Percentiles rank a stretch among this genome's conserved stretches.
Conservation (phyloP, 345 rosid genomes). For the Cardamine chenopodiifolia region DNA sequence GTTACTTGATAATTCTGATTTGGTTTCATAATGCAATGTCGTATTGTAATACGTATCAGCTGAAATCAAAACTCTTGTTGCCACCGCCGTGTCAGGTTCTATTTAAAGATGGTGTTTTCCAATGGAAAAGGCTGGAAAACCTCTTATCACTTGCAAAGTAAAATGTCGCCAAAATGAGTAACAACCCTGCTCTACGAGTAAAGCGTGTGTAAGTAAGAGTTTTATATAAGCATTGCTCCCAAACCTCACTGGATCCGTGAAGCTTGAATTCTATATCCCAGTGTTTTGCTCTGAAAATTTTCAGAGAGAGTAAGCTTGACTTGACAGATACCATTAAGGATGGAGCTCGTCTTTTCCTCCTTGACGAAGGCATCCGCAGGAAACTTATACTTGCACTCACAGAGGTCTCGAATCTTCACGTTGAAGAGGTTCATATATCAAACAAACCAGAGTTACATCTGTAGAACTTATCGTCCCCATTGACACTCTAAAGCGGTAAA, state of each 20-base stretch:
- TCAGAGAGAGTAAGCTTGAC: constrained; percentile 73
- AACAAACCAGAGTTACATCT: background rate
- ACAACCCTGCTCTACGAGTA: constrained; percentile 74
- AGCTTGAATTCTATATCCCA: constrained; percentile 8
- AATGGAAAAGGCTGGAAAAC: constrained; percentile 93
- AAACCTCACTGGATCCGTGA: background rate
- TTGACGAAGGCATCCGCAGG: constrained; percentile 85
- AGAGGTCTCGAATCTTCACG: constrained; percentile 92
- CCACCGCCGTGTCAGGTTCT: constrained; percentile 55
- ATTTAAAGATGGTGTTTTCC: constrained; percentile 87
- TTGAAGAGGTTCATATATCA: constrained; percentile 66
- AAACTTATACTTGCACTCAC: constrained; percentile 91
- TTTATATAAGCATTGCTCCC: constrained; percentile 15
- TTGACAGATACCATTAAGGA: constrained; percentile 91
- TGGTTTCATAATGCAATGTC: constrained; percentile 2
- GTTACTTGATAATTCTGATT: constrained; percentile 42
- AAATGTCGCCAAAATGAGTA: constrained; percentile 92
- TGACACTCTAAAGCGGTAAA: constrained; percentile 29
- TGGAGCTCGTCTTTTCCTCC: constrained; percentile 87
- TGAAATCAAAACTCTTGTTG: constrained; percentile 22
- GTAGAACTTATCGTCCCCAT: background rate
- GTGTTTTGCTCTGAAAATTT: background rate
- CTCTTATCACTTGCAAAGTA: constrained; percentile 91
- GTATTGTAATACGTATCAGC: background rate
- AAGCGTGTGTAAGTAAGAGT: constrained; percentile 51